Percentiles rank a stretch among this genome's conserved stretches.
Evolutionary conservation across 495 filamentous ascomycete genomes (phyloP).

Genomic region (Endocarpon pusillum): DNA sequence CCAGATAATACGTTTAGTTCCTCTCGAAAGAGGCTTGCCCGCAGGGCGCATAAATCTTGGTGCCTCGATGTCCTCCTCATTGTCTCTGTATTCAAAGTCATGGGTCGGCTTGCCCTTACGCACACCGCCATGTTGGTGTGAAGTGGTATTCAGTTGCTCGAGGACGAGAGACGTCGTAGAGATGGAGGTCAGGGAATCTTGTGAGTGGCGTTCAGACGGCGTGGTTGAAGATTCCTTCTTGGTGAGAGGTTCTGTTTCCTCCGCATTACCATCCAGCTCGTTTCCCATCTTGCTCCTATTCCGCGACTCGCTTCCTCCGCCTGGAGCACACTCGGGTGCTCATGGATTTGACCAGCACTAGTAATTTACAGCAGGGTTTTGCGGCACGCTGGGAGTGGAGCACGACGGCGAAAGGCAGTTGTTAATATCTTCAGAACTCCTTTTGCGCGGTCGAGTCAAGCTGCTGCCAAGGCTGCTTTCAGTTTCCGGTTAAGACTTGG

Average conservation of each 20-base stretch:
- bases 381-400: too few species aligned
- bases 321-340: too few species aligned
- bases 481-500: too few species aligned
- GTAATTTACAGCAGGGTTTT: too few species aligned
- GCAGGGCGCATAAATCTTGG: not conserved
- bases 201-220: not conserved
- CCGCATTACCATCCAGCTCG: not conserved
- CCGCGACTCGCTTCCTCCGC: too few species aligned
- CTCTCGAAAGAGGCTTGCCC: slow-evolving; percentile 13
- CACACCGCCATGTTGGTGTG: not conserved
- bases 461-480: too few species aligned
- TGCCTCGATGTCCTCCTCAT: not conserved
- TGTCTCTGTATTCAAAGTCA: slow-evolving; percentile 1
- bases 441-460: too few species aligned
- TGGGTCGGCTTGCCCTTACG: not conserved
- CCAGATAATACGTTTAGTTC: slow-evolving; percentile 48
- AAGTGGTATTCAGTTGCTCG: not conserved
- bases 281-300: too few species aligned
- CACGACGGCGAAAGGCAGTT: too few species aligned
- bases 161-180: slow-evolving; percentile 1
- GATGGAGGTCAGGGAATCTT: not conserved
- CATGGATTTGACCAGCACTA: too few species aligned
- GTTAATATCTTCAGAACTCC: too few species aligned
- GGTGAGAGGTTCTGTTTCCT: not conserved
- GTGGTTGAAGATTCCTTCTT: slow-evolving; percentile 1